phyloP scores from a whole-genome alignment of 2,329 filamentous ascomycete genomes.

The Dactylellina parvicollis region DNA sequence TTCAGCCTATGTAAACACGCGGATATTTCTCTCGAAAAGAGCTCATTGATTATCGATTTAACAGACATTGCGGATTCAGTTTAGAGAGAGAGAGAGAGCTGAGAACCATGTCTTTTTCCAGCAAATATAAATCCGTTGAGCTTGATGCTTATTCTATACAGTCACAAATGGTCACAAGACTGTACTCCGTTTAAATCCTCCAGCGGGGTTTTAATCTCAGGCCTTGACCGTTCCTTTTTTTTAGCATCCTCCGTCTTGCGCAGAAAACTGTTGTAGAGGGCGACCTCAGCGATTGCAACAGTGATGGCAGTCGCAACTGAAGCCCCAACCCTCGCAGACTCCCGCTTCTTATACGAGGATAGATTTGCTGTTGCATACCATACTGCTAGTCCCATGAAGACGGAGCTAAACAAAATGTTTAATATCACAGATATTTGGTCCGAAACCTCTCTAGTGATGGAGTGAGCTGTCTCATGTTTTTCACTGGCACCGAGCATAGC shows the following conservation, averaged over 20 bases:
- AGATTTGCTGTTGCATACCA: constrained; percentile 51
- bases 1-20: no score
- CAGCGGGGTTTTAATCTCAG: constrained; percentile 26
- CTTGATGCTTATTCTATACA: no score
- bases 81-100: no score
- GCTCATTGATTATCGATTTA: no score
- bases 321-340: constrained; percentile 28
- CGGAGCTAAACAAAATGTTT: constrained; percentile 40
- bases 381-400: constrained; percentile 41
- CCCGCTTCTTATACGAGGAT: constrained; percentile 23
- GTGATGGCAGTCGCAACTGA: constrained; percentile 35
- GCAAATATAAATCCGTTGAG: no score
- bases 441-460: constrained; percentile 38
- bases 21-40: no score
- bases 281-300: constrained; percentile 41
- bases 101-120: no score
- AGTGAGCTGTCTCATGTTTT: constrained; percentile 11
- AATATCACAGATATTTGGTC: constrained; percentile 47
- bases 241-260: constrained; percentile 46
- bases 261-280: constrained; percentile 36
- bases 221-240: constrained; percentile 10
- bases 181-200: neutral
- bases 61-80: no score
- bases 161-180: neutral
- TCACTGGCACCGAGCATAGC: constrained; percentile 22